Conservation (phyloP, 768 basidiomycete genomes). For the Psilocybe cubensis region DNA sequence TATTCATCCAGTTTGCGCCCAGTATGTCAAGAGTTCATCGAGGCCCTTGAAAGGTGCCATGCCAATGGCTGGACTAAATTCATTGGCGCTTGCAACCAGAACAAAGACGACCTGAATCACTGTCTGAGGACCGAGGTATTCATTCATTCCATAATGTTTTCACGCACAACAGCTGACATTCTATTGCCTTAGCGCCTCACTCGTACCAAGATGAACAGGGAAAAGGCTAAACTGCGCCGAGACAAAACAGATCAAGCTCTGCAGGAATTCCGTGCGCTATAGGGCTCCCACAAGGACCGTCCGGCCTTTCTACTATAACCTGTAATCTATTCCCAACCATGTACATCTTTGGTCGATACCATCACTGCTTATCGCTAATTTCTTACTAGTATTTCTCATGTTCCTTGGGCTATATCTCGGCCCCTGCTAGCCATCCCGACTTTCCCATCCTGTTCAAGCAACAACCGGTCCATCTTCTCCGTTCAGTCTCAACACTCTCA, state of each 20-base stretch:
- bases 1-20: not conserved
- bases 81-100: slow-evolving; percentile 70
- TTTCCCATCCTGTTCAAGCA: not conserved
- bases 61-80: slow-evolving; percentile 62
- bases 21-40: slow-evolving; percentile 80
- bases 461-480: not conserved
- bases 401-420: not conserved
- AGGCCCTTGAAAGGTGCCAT: slow-evolving; percentile 78
- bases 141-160: slow-evolving; percentile 13
- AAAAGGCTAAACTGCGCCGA: slow-evolving; percentile 58
- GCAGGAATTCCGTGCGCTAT: slow-evolving; percentile 60
- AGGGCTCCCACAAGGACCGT: not conserved
- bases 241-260: slow-evolving; percentile 61
- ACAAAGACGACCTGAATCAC: slow-evolving; percentile 68
- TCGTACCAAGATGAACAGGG: slow-evolving; percentile 63
- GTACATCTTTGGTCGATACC: not conserved
- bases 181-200: slow-evolving; percentile 50
- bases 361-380: slow-evolving; percentile 1
- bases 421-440: not conserved
- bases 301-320: not conserved
- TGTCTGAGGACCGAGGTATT: slow-evolving; percentile 77
- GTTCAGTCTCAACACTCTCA: not conserved
- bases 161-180: slow-evolving; percentile 11
- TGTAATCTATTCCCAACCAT: slow-evolving; percentile 8
- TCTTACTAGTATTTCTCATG: slow-evolving; percentile 9